Percentiles rank a stretch among this genome's conserved stretches.
Conservation (phyloP, 2,329 filamentous ascomycete species). For the Acarospora socialis region DNA sequence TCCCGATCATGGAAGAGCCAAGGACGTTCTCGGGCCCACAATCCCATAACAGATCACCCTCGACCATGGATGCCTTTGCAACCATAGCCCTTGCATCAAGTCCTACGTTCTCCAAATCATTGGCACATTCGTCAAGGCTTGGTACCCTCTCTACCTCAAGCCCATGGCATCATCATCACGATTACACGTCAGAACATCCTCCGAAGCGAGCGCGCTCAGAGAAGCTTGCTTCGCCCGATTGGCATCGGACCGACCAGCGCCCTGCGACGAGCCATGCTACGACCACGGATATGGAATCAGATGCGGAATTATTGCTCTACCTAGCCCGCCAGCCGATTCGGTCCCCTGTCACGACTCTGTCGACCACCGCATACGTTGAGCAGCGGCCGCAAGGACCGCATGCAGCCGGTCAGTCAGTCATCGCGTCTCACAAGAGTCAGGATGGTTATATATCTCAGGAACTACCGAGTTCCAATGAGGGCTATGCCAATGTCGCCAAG, state of each 20-base stretch:
- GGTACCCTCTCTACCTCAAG: conserved; percentile 19
- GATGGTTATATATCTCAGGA: too few species aligned
- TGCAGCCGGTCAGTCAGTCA: too few species aligned
- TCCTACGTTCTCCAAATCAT: conserved; percentile 14
- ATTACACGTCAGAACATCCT: conserved; percentile 33
- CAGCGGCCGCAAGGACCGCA: conserved; percentile 16
- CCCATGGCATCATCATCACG: conserved; percentile 16
- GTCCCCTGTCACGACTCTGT: not conserved
- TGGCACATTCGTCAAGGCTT: conserved; percentile 14
- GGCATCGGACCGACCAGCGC: conserved; percentile 17
- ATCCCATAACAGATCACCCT: not conserved
- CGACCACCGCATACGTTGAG: not conserved
- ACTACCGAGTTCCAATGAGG: too few species aligned
- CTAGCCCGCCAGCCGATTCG: conserved; percentile 26
- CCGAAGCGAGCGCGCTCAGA: conserved; percentile 48
- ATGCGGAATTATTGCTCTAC: conserved; percentile 34
- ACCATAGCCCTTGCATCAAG: conserved; percentile 37
- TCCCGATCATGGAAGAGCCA: not conserved
- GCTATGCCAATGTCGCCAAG: too few species aligned
- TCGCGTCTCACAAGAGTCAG: too few species aligned
- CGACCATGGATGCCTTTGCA: conserved; percentile 28
- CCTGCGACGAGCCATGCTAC: conserved; percentile 21
- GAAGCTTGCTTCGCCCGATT: conserved; percentile 31
- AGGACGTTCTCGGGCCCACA: not conserved
- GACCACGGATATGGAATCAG: conserved; percentile 21